These are phyloP conservation scores for Cryptococcus sp. DNA, from an alignment of 1,284 basidiomycete genomes.

Conservation along the genomic window DNA sequence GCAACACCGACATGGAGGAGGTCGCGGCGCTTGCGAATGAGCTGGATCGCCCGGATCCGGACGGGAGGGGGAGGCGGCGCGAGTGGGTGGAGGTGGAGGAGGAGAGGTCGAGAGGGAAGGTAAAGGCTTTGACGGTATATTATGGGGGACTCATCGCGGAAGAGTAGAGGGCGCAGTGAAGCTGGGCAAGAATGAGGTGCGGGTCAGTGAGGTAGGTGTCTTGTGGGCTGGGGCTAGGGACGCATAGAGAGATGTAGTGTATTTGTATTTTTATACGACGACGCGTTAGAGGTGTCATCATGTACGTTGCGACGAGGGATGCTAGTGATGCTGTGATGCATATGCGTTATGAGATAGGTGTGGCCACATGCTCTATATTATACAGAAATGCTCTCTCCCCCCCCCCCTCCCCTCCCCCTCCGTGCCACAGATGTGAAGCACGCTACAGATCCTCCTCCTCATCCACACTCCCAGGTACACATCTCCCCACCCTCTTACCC, in stretches of 20 bases:
- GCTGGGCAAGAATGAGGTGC: neutral
- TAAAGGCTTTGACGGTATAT: slow-evolving; percentile 56
- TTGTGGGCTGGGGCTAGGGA: neutral
- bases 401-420: neutral
- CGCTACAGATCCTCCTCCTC: neutral
- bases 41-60: slow-evolving; percentile 6
- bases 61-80: slow-evolving; percentile 11
- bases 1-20: slow-evolving; percentile 74
- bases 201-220: neutral
- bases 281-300: neutral
- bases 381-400: neutral
- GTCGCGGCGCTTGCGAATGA: slow-evolving; percentile 57
- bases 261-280: neutral
- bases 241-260: too few relatives aligned
- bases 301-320: neutral
- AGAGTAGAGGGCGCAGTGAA: slow-evolving; percentile 1
- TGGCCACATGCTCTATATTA: too few relatives aligned
- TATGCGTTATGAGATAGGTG: neutral
- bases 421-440: neutral
- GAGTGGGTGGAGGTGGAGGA: slow-evolving; percentile 54
- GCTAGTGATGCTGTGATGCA: neutral
- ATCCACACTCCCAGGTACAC: slow-evolving; percentile 10
- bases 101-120: slow-evolving; percentile 54
- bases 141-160: slow-evolving; percentile 50
- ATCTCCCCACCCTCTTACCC: slow-evolving; percentile 18